Evolutionary conservation across 139 green algal genomes (phyloP).

Genomic region (Asterochloris sp.): DNA sequence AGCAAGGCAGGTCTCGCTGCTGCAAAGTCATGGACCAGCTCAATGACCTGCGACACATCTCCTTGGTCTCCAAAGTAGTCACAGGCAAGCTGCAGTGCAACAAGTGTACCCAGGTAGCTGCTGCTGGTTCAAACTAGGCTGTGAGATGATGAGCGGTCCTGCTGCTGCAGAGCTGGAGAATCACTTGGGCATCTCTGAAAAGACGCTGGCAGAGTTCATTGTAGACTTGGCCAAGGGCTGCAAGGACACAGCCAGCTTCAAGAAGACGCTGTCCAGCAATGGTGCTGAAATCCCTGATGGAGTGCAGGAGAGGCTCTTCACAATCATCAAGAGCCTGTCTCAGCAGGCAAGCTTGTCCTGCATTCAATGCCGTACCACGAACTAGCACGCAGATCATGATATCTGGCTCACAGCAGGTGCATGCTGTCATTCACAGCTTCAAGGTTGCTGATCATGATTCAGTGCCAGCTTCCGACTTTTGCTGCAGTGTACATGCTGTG

Average conservation of each 20-base stretch:
- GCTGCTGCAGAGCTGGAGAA: conserved; percentile 84
- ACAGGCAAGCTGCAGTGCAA: conserved; percentile 41
- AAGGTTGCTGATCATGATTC: no score
- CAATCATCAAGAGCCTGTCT: conserved; percentile 73
- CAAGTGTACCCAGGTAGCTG: neutral
- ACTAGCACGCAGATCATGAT: no score
- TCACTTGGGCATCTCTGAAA: conserved; percentile 91
- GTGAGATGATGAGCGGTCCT: neutral
- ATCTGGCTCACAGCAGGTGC: no score
- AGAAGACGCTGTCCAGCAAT: conserved; percentile 50
- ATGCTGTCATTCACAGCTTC: neutral
- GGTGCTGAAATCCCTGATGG: conserved; percentile 78
- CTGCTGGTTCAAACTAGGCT: neutral
- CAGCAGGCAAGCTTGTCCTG: neutral
- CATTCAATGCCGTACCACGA: neutral
- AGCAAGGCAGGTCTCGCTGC: no score
- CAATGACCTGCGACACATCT: conserved; percentile 14
- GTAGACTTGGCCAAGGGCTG: conserved; percentile 74
- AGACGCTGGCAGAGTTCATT: conserved; percentile 95
- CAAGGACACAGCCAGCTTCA: conserved; percentile 58
- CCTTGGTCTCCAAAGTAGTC: conserved; percentile 83
- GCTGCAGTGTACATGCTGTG: no score
- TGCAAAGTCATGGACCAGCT: conserved; percentile 13
- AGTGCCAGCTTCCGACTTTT: no score
- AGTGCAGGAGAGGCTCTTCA: conserved; percentile 86